phyloP scores from a whole-genome alignment of 1,284 basidiomycete genomes.

The Hortiboletus rubellus region DNA sequence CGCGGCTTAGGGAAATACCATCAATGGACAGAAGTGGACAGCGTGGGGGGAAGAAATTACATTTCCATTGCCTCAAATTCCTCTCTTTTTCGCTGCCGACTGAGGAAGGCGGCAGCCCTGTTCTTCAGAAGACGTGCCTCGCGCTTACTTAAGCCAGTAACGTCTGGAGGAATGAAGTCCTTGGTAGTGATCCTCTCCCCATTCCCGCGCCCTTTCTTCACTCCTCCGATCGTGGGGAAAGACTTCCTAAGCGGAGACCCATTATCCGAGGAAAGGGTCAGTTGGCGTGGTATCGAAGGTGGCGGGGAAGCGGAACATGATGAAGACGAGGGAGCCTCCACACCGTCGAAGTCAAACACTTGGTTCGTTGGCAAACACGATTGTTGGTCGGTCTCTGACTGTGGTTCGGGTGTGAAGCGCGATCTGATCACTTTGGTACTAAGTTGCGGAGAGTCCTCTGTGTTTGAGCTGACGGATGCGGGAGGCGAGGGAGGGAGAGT shows the following conservation, averaged over 20 bases:
- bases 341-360: slow-evolving; percentile 59
- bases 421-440: slow-evolving; percentile 51
- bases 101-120: slow-evolving; percentile 87
- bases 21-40: slow-evolving; percentile 11
- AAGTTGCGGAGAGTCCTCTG: slow-evolving; percentile 48
- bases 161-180: slow-evolving; percentile 87
- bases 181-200: slow-evolving; percentile 72
- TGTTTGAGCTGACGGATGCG: slow-evolving; percentile 45
- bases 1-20: slow-evolving; percentile 31
- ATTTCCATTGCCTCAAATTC: slow-evolving; percentile 90
- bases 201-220: slow-evolving; percentile 58
- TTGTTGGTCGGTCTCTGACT: slow-evolving; percentile 46
- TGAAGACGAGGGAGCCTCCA: slow-evolving; percentile 36
- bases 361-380: slow-evolving; percentile 68
- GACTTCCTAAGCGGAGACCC: slow-evolving; percentile 42
- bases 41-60: slow-evolving; percentile 45
- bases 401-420: slow-evolving; percentile 46
- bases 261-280: slow-evolving; percentile 30
- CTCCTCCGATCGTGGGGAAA: slow-evolving; percentile 42
- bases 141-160: slow-evolving; percentile 83
- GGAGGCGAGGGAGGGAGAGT: slow-evolving; percentile 54
- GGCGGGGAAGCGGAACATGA: slow-evolving; percentile 37
- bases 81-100: slow-evolving; percentile 86
- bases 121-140: slow-evolving; percentile 92
- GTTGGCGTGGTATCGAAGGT: slow-evolving; percentile 33